Evolutionary conservation across 208 protist species (phyloP), one percentile per base, ranked within the genome.

Genomic region (Crithidia thermophila): DNA sequence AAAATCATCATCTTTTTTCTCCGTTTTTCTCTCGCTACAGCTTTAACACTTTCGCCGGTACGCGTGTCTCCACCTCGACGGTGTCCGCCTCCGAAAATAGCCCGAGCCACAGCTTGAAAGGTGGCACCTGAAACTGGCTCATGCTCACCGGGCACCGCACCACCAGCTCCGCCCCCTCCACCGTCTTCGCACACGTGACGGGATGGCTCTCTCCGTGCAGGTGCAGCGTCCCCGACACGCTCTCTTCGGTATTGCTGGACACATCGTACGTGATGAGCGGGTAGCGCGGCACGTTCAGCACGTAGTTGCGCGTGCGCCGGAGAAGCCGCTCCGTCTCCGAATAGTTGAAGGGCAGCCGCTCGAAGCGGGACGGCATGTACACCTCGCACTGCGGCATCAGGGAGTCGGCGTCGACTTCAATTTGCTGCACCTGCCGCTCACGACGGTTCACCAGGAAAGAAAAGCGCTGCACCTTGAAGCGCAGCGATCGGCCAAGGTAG

Each of bases 351-450:
- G 60, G 47, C 37, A 91, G 31, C 3, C 91, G 74, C 46, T 91
- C 83, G 14, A 77, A 72, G 9, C 63, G 66, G 27, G 47, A 69
- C 16, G 72, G 73, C 27, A 62, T 55, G 75, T 86, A 81, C 27
- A 96, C 88, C 79, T 96, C 91, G 50, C 78, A 93, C 73, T 93
- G 70, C 16, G 88, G 84, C 18, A 67, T n/a, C 9, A 96, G 68
- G 14, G 91, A 91, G 67, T 91, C 78, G 11, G 91, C 75, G 3
- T 85, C 75, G 21, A 94, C 91, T 67, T 87, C 87, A 1, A 96
- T 81, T 13, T 75, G 68, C 64, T 76, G 72, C 39, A 91, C 77
- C 21, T 55, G 30, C 18, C 46, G 58, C 42, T 72, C 61, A 14
- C 69, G 55, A 5, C 57, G 46, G 36, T 78, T 59, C 11, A 91